These are phyloP conservation scores for Hypsizygus ulmarius DNA, from an alignment of 1,284 basidiomycete genomes.

Conservation along the genomic window DNA sequence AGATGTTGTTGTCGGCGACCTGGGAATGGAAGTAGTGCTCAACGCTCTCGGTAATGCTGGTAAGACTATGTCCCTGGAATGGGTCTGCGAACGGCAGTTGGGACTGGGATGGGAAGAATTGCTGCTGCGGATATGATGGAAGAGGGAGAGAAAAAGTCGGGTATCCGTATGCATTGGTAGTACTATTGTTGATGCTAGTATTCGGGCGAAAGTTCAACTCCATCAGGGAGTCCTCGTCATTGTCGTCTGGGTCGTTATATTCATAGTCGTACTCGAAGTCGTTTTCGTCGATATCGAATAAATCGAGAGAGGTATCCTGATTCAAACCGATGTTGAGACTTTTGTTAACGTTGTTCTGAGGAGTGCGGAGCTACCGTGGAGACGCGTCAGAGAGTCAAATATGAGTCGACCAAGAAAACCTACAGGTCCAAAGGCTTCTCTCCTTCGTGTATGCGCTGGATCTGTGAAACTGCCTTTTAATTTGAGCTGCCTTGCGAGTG, in stretches of 20 bases:
- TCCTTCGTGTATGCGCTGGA: constrained; percentile 63
- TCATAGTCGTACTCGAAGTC: constrained; percentile 32
- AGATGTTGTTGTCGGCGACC: constrained; percentile 14
- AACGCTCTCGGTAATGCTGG: constrained; percentile 36
- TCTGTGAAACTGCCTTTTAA: constrained; percentile 69
- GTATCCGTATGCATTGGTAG: constrained; percentile 30
- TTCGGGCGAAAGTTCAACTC: constrained; percentile 16
- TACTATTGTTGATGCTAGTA: constrained; percentile 21
- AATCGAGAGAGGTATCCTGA: constrained; percentile 47
- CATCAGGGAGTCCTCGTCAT: constrained; percentile 13
- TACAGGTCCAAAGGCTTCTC: constrained; percentile 51
- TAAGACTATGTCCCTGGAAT: constrained; percentile 32
- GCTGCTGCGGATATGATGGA: constrained; percentile 37
- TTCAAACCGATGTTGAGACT: constrained; percentile 33
- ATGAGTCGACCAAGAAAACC: constrained; percentile 20
- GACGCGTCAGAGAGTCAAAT: constrained; percentile 5
- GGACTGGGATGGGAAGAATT: constrained; percentile 23
- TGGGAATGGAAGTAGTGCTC: constrained; percentile 40
- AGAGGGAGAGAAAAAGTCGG: constrained; percentile 28
- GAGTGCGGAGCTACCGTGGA: constrained; percentile 28
- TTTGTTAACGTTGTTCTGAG: constrained; percentile 30
- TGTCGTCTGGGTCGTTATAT: constrained; percentile 18
- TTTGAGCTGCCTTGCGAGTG: constrained; percentile 54
- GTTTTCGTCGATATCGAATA: constrained; percentile 71
- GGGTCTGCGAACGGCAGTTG: constrained; percentile 34